These are phyloP conservation scores for Fusarium sp. DNA, from an alignment of 2,329 filamentous ascomycete genomes.

Conservation along the genomic window DNA sequence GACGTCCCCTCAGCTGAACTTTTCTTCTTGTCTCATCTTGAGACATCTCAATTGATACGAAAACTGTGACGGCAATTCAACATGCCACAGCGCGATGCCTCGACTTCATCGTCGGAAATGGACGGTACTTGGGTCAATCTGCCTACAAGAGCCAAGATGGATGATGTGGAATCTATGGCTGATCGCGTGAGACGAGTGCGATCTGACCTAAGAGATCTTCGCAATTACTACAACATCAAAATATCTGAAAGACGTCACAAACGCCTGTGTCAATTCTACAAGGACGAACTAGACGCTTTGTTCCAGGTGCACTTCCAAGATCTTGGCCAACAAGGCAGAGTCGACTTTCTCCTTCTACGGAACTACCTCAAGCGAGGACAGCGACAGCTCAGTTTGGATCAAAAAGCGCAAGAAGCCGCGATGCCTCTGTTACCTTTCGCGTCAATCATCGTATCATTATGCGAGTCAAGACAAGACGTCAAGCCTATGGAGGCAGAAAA, in stretches of 20 bases:
- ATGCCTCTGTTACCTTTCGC: slow-evolving; percentile 58
- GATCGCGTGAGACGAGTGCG: slow-evolving; percentile 57
- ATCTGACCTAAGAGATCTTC: slow-evolving; percentile 58
- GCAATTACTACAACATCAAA: slow-evolving; percentile 60
- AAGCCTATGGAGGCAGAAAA: slow-evolving; percentile 54
- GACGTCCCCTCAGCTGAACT: slow-evolving; percentile 14
- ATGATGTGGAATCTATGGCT: slow-evolving; percentile 47
- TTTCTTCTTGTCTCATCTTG: background rate
- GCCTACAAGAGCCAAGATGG: background rate
- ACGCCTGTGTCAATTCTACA: slow-evolving; percentile 54
- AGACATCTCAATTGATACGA: background rate
- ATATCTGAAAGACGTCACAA: slow-evolving; percentile 54
- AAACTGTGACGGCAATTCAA: background rate
- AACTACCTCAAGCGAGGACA: slow-evolving; percentile 55
- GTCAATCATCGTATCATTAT: slow-evolving; percentile 53
- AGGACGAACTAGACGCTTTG: slow-evolving; percentile 51
- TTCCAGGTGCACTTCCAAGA: slow-evolving; percentile 40
- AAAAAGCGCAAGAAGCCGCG: slow-evolving; percentile 49
- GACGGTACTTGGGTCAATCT: slow-evolving; percentile 18
- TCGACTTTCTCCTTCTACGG: slow-evolving; percentile 62
- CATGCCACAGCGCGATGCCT: slow-evolving; percentile 8
- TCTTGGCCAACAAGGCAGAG: slow-evolving; percentile 54
- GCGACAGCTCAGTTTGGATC: slow-evolving; percentile 54
- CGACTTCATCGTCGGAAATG: slow-evolving; percentile 14
- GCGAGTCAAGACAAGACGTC: slow-evolving; percentile 59